Percentiles rank a stretch among this genome's conserved stretches.
These are phyloP conservation scores for Tremella mesenterica DNA, from an alignment of 768 basidiomycete species.

Conservation along the genomic window DNA sequence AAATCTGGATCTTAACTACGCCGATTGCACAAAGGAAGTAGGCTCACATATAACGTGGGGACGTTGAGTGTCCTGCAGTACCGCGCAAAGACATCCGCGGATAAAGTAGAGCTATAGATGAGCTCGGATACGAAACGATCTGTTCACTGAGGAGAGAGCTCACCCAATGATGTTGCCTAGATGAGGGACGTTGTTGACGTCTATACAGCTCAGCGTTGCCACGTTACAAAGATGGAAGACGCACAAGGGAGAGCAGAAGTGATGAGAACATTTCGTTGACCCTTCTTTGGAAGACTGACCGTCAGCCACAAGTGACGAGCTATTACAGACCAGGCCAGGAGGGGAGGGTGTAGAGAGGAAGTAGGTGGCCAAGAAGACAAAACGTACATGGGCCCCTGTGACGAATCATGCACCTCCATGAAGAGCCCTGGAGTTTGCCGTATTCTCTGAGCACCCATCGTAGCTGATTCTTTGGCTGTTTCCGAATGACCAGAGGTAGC, in stretches of 20 bases:
- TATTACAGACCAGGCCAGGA: not conserved
- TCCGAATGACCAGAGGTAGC: too few relatives aligned
- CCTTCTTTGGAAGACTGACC: slow-evolving; percentile 64
- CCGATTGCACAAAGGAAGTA: not conserved
- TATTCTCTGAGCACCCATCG: slow-evolving; percentile 46
- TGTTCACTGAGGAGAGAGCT: slow-evolving; percentile 8
- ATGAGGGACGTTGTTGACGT: slow-evolving; percentile 86
- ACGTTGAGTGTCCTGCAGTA: slow-evolving; percentile 70
- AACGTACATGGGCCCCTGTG: slow-evolving; percentile 49
- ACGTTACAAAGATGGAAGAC: slow-evolving; percentile 1
- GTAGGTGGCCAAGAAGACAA: not conserved
- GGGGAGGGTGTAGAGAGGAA: too few relatives aligned
- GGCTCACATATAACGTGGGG: slow-evolving; percentile 63
- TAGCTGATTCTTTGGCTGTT: too few relatives aligned
- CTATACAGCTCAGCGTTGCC: slow-evolving; percentile 11
- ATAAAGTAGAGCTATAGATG: slow-evolving; percentile 89
- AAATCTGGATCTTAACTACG: slow-evolving; percentile 49
- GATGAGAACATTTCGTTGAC: slow-evolving; percentile 78
- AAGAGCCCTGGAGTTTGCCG: slow-evolving; percentile 48
- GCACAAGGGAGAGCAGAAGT: slow-evolving; percentile 78
- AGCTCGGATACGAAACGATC: slow-evolving; percentile 46
- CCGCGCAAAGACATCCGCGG: slow-evolving; percentile 94
- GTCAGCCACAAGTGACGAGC: not conserved
- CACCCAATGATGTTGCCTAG: slow-evolving; percentile 54
- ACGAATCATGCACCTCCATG: slow-evolving; percentile 47